Conservation (phyloP, 2,329 filamentous ascomycete genomes). For the Aschersonia sp. region DNA sequence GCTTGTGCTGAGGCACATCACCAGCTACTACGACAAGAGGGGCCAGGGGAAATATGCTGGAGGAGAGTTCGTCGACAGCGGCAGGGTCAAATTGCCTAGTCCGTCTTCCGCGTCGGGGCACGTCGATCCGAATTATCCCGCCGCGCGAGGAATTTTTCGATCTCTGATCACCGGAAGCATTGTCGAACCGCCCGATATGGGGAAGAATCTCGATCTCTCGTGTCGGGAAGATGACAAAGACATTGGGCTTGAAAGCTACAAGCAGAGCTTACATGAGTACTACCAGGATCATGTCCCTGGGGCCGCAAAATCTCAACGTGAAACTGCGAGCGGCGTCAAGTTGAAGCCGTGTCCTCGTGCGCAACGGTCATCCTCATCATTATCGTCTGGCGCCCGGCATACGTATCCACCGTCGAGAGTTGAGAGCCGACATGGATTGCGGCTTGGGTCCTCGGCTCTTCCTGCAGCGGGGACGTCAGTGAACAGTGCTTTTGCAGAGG, state of each 20-base stretch:
- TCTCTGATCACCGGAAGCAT: constrained; percentile 7
- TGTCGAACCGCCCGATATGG: constrained; percentile 4
- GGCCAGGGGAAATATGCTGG: constrained; percentile 3
- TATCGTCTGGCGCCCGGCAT: neutral
- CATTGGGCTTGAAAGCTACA: neutral
- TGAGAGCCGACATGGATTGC: neutral
- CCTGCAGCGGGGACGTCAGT: neutral
- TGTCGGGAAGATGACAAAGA: neutral
- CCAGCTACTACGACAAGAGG: constrained; percentile 2
- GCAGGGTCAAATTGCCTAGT: neutral
- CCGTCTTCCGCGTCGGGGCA: constrained; percentile 5
- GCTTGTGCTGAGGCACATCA: constrained; percentile 1
- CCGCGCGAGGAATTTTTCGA: constrained; percentile 6
- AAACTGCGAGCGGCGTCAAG: neutral
- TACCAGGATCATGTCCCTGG: neutral
- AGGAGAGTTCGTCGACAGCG: constrained; percentile 2
- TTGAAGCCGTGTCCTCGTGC: neutral
- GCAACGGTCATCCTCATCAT: neutral
- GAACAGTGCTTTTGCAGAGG: neutral
- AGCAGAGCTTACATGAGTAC: neutral
- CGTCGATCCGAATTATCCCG: constrained; percentile 7
- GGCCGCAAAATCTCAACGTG: neutral
- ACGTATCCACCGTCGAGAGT: neutral
- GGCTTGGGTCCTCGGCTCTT: neutral
- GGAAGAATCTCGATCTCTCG: neutral